Evolutionary conservation across 169 alveolate species (phyloP).

Genomic region (Plasmodium chabaudi): DNA sequence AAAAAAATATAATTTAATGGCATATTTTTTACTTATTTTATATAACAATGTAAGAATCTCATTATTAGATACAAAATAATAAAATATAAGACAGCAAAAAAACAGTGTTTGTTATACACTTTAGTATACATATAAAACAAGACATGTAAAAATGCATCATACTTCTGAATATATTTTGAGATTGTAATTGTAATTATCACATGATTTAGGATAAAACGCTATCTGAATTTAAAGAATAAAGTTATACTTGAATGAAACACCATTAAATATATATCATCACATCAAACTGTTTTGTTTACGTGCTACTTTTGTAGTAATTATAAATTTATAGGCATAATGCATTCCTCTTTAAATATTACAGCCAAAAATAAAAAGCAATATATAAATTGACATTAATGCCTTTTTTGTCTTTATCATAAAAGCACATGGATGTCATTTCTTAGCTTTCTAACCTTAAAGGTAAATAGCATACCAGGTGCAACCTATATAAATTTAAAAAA

Average conservation of each 20-base stretch:
- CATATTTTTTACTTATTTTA: conserved; percentile 17
- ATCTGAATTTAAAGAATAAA: conserved; percentile 13
- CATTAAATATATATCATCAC: background rate
- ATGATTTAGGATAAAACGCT: conserved; percentile 50
- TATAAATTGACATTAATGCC: background rate
- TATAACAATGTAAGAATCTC: background rate
- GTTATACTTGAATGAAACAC: background rate
- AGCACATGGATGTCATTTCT: background rate
- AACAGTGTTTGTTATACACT: no score
- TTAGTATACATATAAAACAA: no score
- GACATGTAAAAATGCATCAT: background rate
- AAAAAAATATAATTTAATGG: background rate
- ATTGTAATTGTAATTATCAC: conserved; percentile 42
- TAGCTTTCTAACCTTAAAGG: conserved; percentile 38
- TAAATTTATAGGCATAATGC: no score
- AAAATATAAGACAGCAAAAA: no score
- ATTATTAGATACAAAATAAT: no score
- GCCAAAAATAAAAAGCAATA: no score
- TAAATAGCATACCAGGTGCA: conserved; percentile 72
- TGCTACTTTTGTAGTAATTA: background rate
- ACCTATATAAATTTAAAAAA: conserved; percentile 20
- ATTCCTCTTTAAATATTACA: no score
- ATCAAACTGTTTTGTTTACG: background rate
- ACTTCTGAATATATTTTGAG: conserved; percentile 51
- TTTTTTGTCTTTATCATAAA: background rate